Evolutionary conservation across 2,329 filamentous ascomycete genomes (phyloP), one percentile per base, ranked within the genome.

Genomic region (Penicillium sp.): DNA sequence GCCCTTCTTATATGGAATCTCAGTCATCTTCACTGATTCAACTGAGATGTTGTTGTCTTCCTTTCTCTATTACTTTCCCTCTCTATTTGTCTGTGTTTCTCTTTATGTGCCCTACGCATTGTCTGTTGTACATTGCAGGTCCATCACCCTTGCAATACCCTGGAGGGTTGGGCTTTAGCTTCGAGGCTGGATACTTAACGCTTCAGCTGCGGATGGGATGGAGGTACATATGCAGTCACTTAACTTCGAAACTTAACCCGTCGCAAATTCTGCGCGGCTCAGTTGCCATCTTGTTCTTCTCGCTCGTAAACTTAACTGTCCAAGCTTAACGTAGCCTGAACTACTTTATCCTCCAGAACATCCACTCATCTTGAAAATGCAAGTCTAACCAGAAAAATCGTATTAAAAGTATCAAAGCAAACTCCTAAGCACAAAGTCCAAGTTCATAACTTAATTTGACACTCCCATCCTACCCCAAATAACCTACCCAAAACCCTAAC

Each of bases 11-110:
- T 22, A 28, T 50, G 48, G 49, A 26, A 46, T 59, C 61, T 64
- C 61, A 60, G 66, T 69, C 66, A 63, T 69, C 63, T 69, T 69
- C 38, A 64, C 56, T 69, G 68, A 70, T 67, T 62, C 60, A 56
- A 70, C 68, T 69, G 65, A 59, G 64, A 52, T 38, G 30, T 51
- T 53, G 49, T 50, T 43, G 19, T 46, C 44, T 42, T 11, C 55
- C 52, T 35, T 31, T 50, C 42, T 52, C 56, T 41, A 11, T 26
- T 22, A 47, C 53, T 30, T 47, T 48, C 36, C 43, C 22, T 49
- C 36, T 44, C n/a, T 31, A 38, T 44, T 9, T 8, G 16, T 22
- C 17, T 53, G 31, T 36, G 28, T 45, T 33, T 50, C 22, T 19
- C 7, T 26, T 37, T 50, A 17, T 43, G 47, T 43, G 57, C 33